Conservation (phyloP, 2,329 filamentous ascomycete species). For the Fusarium papillatum region DNA sequence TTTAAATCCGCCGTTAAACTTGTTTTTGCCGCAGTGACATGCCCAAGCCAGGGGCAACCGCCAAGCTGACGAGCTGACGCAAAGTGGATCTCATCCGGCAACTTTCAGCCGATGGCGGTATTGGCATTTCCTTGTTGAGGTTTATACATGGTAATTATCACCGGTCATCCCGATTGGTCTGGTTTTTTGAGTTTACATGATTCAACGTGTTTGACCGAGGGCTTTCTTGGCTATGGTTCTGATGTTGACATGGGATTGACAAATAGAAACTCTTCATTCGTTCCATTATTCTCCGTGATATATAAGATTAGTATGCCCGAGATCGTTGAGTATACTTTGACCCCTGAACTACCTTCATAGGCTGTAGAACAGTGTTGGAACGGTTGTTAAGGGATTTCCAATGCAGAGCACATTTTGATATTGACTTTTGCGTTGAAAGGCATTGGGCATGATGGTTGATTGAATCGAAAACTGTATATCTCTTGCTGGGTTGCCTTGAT, state of each 20-base stretch:
- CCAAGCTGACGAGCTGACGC: slow-evolving; percentile 8
- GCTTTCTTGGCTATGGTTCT: not conserved
- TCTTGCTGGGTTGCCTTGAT: too few relatives aligned
- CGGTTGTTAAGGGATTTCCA: not conserved
- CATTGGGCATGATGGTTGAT: too few relatives aligned
- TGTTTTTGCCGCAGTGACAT: not conserved
- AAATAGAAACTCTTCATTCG: not conserved
- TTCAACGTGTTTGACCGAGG: not conserved
- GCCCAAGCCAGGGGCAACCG: not conserved
- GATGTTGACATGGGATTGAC: not conserved
- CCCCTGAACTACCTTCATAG: slow-evolving; percentile 59
- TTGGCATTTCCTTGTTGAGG: not conserved
- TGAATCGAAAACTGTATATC: too few relatives aligned
- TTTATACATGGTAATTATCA: not conserved
- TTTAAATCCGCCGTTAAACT: not conserved
- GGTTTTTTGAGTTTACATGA: not conserved
- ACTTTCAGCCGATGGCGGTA: slow-evolving; percentile 24
- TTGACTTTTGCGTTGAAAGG: too few relatives aligned
- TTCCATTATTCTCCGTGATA: too few relatives aligned
- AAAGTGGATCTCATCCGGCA: slow-evolving; percentile 35
- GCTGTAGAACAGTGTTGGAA: slow-evolving; percentile 57
- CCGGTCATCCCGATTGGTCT: not conserved
- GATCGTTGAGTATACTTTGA: too few relatives aligned
- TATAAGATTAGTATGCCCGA: slow-evolving; percentile 60
- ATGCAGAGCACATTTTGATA: too few relatives aligned